These are phyloP conservation scores for Paracoccidioides brasiliensis DNA, from an alignment of 2,329 filamentous ascomycete genomes.

Conservation along the genomic window DNA sequence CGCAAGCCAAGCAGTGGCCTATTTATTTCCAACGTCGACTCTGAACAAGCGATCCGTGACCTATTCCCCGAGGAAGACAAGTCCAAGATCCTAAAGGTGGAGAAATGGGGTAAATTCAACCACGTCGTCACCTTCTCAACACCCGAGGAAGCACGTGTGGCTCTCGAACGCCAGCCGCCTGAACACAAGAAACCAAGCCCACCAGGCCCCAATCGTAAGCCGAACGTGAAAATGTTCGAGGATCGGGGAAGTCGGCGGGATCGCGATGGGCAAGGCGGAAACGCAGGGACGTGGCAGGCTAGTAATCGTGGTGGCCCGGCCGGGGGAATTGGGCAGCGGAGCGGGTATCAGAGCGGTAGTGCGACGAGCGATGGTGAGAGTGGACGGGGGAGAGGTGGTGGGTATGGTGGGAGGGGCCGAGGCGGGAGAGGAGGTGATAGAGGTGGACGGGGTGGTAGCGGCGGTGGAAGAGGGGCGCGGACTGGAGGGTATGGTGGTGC, in stretches of 20 bases:
- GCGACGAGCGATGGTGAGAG: conserved; percentile 59
- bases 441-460: conserved; percentile 46
- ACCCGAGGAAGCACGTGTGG: conserved; percentile 64
- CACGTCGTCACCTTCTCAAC: conserved; percentile 75
- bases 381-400: conserved; percentile 48
- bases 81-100: conserved; percentile 63
- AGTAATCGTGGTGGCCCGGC: conserved; percentile 48
- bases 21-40: conserved; percentile 77
- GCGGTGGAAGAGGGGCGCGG: background rate
- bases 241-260: conserved; percentile 44
- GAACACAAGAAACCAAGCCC: conserved; percentile 60
- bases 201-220: conserved; percentile 60
- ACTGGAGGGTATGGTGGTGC: background rate
- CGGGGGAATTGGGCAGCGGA: conserved; percentile 46
- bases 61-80: conserved; percentile 75
- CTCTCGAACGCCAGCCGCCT: conserved; percentile 59
- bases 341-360: conserved; percentile 74
- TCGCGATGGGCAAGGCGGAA: conserved; percentile 25
- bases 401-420: conserved; percentile 45
- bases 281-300: conserved; percentile 43
- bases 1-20: conserved; percentile 65
- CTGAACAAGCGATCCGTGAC: conserved; percentile 67
- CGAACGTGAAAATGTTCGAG: conserved; percentile 72
- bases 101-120: conserved; percentile 55
- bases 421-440: conserved; percentile 43